Conservation (phyloP, 2,329 filamentous ascomycete genomes). For the Cladosporium sp. region DNA sequence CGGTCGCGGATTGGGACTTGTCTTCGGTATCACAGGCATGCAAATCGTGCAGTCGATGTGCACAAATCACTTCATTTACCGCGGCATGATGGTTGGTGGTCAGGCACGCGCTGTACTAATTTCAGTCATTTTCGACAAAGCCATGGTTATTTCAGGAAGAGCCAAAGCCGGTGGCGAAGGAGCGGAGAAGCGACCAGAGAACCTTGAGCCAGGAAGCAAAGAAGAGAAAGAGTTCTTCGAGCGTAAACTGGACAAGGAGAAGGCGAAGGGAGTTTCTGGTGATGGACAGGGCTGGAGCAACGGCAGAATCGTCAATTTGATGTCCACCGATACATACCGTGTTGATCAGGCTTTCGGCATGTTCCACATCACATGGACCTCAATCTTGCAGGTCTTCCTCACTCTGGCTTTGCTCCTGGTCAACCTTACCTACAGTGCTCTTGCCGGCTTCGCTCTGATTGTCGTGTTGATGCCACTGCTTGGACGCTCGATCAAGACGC, state of each 20-base stretch:
- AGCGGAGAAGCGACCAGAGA: constrained; percentile 39
- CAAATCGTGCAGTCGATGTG: constrained; percentile 78
- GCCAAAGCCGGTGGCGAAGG: constrained; percentile 79
- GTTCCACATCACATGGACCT: constrained; percentile 90
- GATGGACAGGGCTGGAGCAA: constrained; percentile 88
- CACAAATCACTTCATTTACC: constrained; percentile 89
- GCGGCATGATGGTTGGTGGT: constrained; percentile 88
- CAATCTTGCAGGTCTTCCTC: constrained; percentile 75
- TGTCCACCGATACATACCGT: constrained; percentile 94
- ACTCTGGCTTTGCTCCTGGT: constrained; percentile 79
- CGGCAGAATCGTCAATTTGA: constrained; percentile 86
- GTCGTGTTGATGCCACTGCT: constrained; percentile 76
- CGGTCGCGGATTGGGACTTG: constrained; percentile 75
- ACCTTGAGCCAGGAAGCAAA: constrained; percentile 51
- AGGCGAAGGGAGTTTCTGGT: constrained; percentile 56
- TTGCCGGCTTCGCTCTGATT: constrained; percentile 83
- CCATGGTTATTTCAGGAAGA: constrained; percentile 82
- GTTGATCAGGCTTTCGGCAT: constrained; percentile 85
- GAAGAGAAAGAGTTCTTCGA: constrained; percentile 56
- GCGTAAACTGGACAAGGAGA: constrained; percentile 48
- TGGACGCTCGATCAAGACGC: constrained; percentile 71
- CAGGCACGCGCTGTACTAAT: constrained; percentile 81
- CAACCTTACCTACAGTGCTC: constrained; percentile 86
- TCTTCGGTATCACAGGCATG: constrained; percentile 82
- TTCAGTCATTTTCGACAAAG: constrained; percentile 85